Percentiles rank a stretch among this genome's conserved stretches.
Conservation (phyloP, 176 grass and related monocot genomes). For the Aegilops longissima region DNA sequence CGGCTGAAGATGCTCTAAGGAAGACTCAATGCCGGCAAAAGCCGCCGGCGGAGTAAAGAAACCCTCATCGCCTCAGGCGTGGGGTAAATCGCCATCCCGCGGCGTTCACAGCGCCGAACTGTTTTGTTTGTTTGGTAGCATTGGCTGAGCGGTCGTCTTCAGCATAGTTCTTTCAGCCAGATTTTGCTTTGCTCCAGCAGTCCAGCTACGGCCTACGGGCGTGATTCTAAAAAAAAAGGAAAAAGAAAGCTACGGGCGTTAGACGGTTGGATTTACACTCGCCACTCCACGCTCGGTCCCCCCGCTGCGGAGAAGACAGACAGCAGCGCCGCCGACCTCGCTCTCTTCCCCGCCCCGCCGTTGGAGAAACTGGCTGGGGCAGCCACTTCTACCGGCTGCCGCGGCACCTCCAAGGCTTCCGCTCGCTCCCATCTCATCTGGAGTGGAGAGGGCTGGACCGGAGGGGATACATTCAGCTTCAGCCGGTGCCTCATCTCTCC, state of each 20-base stretch:
- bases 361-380: background rate
- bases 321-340: background rate
- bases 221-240: too few species aligned
- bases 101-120: too few species aligned
- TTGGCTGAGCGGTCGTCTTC: background rate
- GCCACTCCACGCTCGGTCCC: background rate
- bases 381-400: background rate
- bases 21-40: too few species aligned
- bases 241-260: too few species aligned
- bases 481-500: too few species aligned
- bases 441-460: background rate
- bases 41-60: too few species aligned
- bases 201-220: background rate
- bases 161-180: background rate
- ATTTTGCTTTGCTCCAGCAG: background rate
- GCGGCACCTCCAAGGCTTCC: background rate
- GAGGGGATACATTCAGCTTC: background rate
- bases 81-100: too few species aligned
- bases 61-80: too few species aligned
- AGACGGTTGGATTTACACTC: background rate
- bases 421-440: background rate
- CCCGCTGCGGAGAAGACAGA: background rate
- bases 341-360: background rate
- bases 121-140: too few species aligned
- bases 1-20: too few species aligned